Conservation (phyloP, 257 asterid genomes). For the Penstemon davidsonii region DNA sequence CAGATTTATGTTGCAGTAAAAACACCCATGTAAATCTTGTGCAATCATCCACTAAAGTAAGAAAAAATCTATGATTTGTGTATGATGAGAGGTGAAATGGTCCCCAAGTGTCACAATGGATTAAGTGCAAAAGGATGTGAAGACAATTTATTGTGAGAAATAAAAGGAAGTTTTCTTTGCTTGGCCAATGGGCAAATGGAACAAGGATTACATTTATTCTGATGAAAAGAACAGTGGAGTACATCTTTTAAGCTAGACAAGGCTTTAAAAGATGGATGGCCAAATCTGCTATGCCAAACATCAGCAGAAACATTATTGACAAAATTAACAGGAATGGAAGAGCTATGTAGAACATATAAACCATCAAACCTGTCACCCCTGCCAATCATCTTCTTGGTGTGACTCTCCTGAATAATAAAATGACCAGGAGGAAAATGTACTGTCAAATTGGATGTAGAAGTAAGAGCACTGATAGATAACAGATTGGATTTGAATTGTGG, state of each 20-base stretch:
- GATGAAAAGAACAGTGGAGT: too few relatives aligned
- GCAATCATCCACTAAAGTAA: background rate
- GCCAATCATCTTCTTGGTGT: background rate
- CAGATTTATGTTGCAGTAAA: background rate
- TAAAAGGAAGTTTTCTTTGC: background rate
- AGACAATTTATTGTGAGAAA: background rate
- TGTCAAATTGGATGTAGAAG: background rate
- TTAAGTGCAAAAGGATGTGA: background rate
- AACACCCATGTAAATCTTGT: background rate
- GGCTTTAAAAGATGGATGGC: background rate
- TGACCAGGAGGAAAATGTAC: background rate
- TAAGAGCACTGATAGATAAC: background rate
- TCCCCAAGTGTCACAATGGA: background rate
- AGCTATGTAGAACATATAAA: background rate
- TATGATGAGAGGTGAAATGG: background rate
- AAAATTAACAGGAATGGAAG: background rate
- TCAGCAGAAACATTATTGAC: background rate
- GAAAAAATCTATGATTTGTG: too few relatives aligned
- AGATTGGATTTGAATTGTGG: background rate
- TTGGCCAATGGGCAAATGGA: background rate
- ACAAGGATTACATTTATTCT: background rate
- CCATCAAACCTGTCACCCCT: background rate
- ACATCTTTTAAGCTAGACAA: background rate
- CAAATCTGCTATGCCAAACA: background rate
- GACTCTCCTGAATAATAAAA: too few relatives aligned